A percentile compares a stretch with the other conserved stretches of the same genome.
Conservation (phyloP, 2,329 filamentous ascomycete species). For the Tolypocladium inflatum region DNA sequence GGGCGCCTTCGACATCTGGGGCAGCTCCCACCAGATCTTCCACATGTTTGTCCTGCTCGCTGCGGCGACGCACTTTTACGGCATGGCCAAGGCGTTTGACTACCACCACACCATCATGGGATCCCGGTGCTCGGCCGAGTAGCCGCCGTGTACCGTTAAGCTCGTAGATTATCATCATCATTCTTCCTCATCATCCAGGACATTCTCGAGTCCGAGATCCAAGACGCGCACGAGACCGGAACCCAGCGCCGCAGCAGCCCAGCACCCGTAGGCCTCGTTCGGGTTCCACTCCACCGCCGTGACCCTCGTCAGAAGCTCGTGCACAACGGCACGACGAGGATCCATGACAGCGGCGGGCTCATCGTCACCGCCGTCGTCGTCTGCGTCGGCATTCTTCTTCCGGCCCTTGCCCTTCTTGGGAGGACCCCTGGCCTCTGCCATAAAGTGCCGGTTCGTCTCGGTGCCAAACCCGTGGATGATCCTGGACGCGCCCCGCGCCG, state of each 20-base stretch:
- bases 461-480: conserved; percentile 41
- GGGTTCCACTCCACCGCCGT: conserved; percentile 60
- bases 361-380: conserved; percentile 20
- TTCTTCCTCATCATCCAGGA: conserved; percentile 1
- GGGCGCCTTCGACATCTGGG: conserved; percentile 79
- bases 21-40: conserved; percentile 93
- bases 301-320: conserved; percentile 54
- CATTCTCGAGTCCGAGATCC: conserved; percentile 47
- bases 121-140: conserved; percentile 32
- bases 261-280: conserved; percentile 53
- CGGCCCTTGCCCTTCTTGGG: conserved; percentile 26
- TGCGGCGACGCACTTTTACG: conserved; percentile 70
- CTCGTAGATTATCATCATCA: conserved; percentile 1
- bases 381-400: conserved; percentile 16
- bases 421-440: conserved; percentile 28
- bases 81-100: conserved; percentile 77
- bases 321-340: conserved; percentile 37
- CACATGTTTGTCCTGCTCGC: conserved; percentile 82
- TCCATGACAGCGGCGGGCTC: conserved; percentile 21
- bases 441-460: conserved; percentile 38
- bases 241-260: conserved; percentile 57
- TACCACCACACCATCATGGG: conserved; percentile 60
- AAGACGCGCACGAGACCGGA: conserved; percentile 58
- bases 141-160: conserved; percentile 1
- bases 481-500: conserved; percentile 36